A percentile compares a stretch with the other conserved stretches of the same genome.
Evolutionary conservation across 352 stramenopile genomes (phyloP).

Genomic region (Pythium periplocum): DNA sequence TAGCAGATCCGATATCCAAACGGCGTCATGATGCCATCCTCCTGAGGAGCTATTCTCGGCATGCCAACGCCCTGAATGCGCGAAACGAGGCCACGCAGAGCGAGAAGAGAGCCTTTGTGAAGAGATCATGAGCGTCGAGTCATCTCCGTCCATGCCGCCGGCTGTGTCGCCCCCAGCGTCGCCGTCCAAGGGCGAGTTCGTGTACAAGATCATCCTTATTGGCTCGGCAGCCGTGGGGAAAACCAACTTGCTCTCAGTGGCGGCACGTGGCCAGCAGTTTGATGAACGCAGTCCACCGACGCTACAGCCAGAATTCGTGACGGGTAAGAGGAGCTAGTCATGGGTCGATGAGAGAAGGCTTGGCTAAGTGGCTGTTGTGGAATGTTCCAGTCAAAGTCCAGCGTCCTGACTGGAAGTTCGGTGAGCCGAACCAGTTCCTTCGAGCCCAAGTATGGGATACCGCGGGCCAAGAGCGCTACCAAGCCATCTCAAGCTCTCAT

Average conservation of each 20-base stretch:
- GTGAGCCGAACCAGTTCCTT: conserved; percentile 58
- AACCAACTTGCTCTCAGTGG: conserved; percentile 56
- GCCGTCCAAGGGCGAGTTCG: conserved; percentile 31
- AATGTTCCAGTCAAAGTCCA: conserved; percentile 46
- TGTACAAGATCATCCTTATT: conserved; percentile 68
- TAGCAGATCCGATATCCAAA: too few species aligned
- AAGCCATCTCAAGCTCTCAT: conserved; percentile 69
- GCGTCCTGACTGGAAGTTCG: conserved; percentile 64
- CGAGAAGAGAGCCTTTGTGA: too few species aligned
- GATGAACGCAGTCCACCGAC: conserved; percentile 43
- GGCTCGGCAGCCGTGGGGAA: conserved; percentile 57
- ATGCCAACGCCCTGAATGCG: too few species aligned
- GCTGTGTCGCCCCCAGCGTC: conserved; percentile 29
- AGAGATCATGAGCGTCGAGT: conserved; percentile 8
- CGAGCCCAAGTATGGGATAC: conserved; percentile 72
- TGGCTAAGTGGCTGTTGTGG: background rate
- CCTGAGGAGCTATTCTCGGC: too few species aligned
- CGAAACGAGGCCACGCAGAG: too few species aligned
- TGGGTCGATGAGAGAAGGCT: background rate
- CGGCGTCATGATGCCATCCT: too few species aligned
- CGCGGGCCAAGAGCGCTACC: conserved; percentile 60
- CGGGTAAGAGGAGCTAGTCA: conserved; percentile 19
- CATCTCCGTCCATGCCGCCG: background rate
- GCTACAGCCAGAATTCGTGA: conserved; percentile 59
- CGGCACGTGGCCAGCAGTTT: conserved; percentile 49